Base-by-base conservation (phyloP, 139 green algal genomes). In the Bryopsis sp. region DNA sequence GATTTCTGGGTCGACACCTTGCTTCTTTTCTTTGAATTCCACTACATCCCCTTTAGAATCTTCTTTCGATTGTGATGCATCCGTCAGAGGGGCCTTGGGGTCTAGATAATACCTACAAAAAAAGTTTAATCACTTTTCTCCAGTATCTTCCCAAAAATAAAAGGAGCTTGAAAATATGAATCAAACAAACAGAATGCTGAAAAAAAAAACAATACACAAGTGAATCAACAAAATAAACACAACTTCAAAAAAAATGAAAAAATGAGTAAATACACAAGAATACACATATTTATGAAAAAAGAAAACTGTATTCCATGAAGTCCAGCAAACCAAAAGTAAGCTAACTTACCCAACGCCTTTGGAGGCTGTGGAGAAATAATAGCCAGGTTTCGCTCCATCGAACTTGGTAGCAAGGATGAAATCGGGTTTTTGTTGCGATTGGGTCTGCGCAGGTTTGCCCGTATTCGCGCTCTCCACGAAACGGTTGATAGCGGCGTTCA, bases 281-380 rank as follows among this genome's bases (percentile, higher is more conserved):
- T n/a, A n/a, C n/a, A n/a, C n/a, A n/a, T n/a, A n/a, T n/a, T n/a
- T n/a, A n/a, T n/a, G n/a, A n/a, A n/a, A n/a, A n/a, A n/a, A n/a
- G n/a, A n/a, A n/a, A n/a, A n/a, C n/a, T n/a, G n/a, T n/a, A n/a
- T n/a, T n/a, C n/a, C n/a, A n/a, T n/a, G n/a, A n/a, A n/a, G n/a
- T n/a, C n/a, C n/a, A n/a, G n/a, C n/a, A n/a, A 35, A 24, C 31
- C 15, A 39, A 34, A 31, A 2, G 28, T 48, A 62, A 32, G 2
- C 67, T 3, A 59, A 62, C 84, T 48, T 71, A 91, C 82, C 88
- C 88, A 1, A 80, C 47, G 47, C 88, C 88, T 43, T 73, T 39
- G 0, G 72, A 34, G 3, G 81, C 85, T 0, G 58, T 72, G 11
- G 61, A 48, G 61, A 95, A 95, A 31, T 79, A 86, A 58, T 87